Conservation (phyloP, 352 stramenopile genomes). For the Paralagenidium karlingii region DNA sequence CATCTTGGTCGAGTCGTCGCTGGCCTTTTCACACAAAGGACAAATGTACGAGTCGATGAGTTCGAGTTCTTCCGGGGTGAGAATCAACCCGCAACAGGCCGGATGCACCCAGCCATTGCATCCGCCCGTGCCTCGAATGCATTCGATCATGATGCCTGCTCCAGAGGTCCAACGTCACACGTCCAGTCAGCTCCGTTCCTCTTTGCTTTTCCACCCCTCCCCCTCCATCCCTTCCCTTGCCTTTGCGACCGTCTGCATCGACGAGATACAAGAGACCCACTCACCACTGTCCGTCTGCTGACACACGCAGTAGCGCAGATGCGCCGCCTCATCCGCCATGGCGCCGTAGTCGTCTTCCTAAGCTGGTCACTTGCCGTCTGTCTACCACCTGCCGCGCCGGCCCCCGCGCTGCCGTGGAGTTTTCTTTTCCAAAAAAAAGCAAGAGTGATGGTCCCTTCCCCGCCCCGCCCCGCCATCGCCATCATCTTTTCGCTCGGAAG, state of each 20-base stretch:
- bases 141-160: slow-evolving; percentile 89
- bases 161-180: not conserved
- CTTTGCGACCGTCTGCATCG: not conserved
- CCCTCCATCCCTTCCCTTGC: no score
- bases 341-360: no score
- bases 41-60: slow-evolving; percentile 77
- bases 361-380: no score
- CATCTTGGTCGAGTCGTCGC: slow-evolving; percentile 48
- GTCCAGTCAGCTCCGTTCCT: not conserved
- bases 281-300: slow-evolving; percentile 62
- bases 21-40: slow-evolving; percentile 56
- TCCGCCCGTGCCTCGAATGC: slow-evolving; percentile 77
- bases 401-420: no score
- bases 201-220: no score
- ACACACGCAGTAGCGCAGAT: slow-evolving; percentile 74
- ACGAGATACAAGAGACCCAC: slow-evolving; percentile 7
- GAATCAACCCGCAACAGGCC: slow-evolving; percentile 70
- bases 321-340: slow-evolving; percentile 5
- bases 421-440: no score
- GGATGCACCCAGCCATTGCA: slow-evolving; percentile 89
- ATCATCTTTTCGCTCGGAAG: no score
- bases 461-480: no score
- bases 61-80: slow-evolving; percentile 80
- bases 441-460: no score
- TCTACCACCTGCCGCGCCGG: no score